Percentiles rank a stretch among this genome's conserved stretches.
These are phyloP conservation scores for Pythium volutum DNA, from an alignment of 352 stramenopile species.

Conservation along the genomic window DNA sequence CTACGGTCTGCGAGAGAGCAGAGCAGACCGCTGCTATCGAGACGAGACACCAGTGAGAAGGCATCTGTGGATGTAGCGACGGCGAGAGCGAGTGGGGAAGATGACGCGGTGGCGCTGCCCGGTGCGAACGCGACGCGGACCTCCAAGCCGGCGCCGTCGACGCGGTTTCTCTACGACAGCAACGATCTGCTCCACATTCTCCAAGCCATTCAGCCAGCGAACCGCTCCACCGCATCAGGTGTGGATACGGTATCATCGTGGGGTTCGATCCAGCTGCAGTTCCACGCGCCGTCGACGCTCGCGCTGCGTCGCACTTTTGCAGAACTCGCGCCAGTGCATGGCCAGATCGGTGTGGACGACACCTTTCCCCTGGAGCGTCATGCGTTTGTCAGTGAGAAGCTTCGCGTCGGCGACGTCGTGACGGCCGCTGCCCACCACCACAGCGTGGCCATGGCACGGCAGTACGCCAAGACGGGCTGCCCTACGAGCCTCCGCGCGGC, in stretches of 20 bases:
- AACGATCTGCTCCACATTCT: conserved; percentile 59
- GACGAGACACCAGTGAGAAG: neutral
- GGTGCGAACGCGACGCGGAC: conserved; percentile 2
- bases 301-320: conserved; percentile 49
- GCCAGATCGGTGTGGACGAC: conserved; percentile 71
- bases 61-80: neutral
- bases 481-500: conserved; percentile 50
- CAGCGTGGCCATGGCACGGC: conserved; percentile 65
- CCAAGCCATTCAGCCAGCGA: conserved; percentile 55
- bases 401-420: conserved; percentile 62
- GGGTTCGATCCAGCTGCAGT: conserved; percentile 59
- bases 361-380: conserved; percentile 47
- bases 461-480: conserved; percentile 78
- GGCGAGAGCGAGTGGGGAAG: neutral
- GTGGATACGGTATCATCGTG: neutral
- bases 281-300: conserved; percentile 36
- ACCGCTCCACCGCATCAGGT: conserved; percentile 23
- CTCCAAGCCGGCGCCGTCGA: conserved; percentile 18
- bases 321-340: conserved; percentile 44
- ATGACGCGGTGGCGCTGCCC: neutral
- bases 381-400: conserved; percentile 61
- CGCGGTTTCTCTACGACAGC: conserved; percentile 75
- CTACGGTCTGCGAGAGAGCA: conserved; percentile 50
- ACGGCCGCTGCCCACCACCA: conserved; percentile 34
- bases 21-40: conserved; percentile 31